Conservation (phyloP, 2,329 filamentous ascomycete genomes). For the Monosporascus sp. region DNA sequence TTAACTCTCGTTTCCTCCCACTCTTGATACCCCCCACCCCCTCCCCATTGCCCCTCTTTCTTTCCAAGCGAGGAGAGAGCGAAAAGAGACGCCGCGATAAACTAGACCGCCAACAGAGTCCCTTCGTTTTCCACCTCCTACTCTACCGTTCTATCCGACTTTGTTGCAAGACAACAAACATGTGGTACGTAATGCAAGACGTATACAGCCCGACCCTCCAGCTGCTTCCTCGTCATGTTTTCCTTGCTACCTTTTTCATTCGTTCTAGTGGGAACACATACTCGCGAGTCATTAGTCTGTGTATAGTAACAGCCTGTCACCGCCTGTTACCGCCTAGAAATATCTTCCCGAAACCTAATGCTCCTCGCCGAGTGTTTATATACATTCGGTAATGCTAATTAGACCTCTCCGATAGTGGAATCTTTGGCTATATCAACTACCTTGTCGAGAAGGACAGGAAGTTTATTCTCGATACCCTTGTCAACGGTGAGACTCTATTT, state of each 20-base stretch:
- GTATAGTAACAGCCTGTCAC: neutral
- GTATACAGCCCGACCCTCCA: slow-evolving; percentile 1
- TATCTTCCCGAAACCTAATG: neutral
- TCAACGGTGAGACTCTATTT: slow-evolving; percentile 69
- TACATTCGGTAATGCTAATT: slow-evolving; percentile 19
- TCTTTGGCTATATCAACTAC: slow-evolving; percentile 99
- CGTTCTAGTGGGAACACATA: neutral
- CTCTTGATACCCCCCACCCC: neutral
- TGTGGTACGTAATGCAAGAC: slow-evolving; percentile 27
- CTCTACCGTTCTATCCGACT: neutral
- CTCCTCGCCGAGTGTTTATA: neutral
- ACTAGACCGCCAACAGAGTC: neutral
- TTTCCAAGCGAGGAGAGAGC: neutral
- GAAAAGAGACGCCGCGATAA: neutral
- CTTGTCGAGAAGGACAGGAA: slow-evolving; percentile 97
- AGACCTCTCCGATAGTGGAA: slow-evolving; percentile 57
- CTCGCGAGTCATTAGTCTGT: neutral
- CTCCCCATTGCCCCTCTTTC: neutral
- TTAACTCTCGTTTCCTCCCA: too few species aligned
- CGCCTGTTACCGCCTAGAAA: neutral
- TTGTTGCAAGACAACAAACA: slow-evolving; percentile 14
- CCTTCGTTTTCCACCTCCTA: neutral
- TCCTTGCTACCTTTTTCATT: neutral
- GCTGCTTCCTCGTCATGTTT: neutral
- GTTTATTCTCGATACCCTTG: slow-evolving; percentile 90